phyloP scores from a whole-genome alignment of 75 land plant species.

The Pinus taeda region DNA sequence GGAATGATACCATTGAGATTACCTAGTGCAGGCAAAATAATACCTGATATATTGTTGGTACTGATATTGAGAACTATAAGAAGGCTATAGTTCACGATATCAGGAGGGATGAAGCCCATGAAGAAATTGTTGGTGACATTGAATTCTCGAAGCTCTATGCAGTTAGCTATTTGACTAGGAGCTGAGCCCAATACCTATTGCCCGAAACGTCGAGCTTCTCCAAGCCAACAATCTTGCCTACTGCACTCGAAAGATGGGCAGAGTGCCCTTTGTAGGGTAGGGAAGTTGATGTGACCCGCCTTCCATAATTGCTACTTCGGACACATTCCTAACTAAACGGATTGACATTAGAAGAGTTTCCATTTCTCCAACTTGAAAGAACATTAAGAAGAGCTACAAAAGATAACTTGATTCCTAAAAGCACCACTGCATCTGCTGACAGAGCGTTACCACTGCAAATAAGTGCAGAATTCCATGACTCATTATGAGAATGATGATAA shows the following conservation, averaged over 20 bases:
- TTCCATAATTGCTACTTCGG: background rate
- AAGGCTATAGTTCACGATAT: conserved; percentile 29
- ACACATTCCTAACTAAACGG: too few relatives aligned
- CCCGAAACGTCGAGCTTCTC: conserved; percentile 34
- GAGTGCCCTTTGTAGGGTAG: conserved; percentile 16
- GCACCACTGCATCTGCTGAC: too few relatives aligned
- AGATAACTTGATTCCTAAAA: too few relatives aligned
- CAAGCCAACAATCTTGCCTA: conserved; percentile 23
- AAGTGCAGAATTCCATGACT: too few relatives aligned
- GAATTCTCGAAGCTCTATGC: conserved; percentile 34
- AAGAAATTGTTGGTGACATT: conserved; percentile 44
- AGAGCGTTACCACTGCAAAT: too few relatives aligned
- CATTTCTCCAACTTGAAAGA: too few relatives aligned
- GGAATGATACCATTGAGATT: conserved; percentile 36
- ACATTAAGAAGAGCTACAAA: too few relatives aligned
- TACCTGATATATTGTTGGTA: conserved; percentile 30
- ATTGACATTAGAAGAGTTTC: too few relatives aligned
- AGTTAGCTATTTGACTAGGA: conserved; percentile 41
- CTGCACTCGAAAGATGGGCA: conserved; percentile 22
- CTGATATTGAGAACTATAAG: conserved; percentile 39
- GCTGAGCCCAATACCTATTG: conserved; percentile 41
- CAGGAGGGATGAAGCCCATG: conserved; percentile 30
- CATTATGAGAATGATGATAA: too few relatives aligned
- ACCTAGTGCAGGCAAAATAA: conserved; percentile 16
- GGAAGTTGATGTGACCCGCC: conserved; percentile 18